Percentiles rank a stretch among this genome's conserved stretches.
These are phyloP conservation scores for Debaryomycetaceae sp. DNA, from an alignment of 1,139 yeast genomes.

Conservation along the genomic window DNA sequence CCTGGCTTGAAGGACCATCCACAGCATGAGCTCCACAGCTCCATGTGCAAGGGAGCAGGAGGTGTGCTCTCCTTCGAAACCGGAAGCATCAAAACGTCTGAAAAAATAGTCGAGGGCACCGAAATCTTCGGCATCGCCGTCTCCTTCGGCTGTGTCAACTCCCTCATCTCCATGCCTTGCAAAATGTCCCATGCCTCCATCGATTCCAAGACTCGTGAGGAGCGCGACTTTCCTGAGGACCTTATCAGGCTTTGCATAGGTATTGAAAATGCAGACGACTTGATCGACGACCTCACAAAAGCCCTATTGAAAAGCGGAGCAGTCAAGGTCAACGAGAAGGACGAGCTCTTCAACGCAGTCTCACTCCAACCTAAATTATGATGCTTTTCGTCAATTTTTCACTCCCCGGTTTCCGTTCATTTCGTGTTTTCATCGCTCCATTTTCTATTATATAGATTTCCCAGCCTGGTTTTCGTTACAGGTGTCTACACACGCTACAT, in stretches of 20 bases:
- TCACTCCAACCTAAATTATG: constrained; percentile 39
- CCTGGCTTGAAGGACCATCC: constrained; percentile 85
- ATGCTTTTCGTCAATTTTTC: not conserved
- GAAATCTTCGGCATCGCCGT: constrained; percentile 86
- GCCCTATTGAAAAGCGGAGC: constrained; percentile 70
- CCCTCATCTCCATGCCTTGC: constrained; percentile 89
- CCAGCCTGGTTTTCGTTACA: not conserved
- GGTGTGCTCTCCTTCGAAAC: constrained; percentile 90
- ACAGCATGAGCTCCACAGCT: constrained; percentile 71
- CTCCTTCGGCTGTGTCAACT: constrained; percentile 91
- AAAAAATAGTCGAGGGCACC: constrained; percentile 70
- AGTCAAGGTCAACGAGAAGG: constrained; percentile 40
- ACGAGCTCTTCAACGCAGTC: constrained; percentile 44
- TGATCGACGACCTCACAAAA: constrained; percentile 68
- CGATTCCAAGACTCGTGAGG: constrained; percentile 80
- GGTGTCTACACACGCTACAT: not conserved
- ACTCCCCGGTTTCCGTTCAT: not conserved
- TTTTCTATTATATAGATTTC: not conserved
- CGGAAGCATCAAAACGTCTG: constrained; percentile 64
- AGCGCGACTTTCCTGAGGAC: constrained; percentile 89
- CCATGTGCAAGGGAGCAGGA: constrained; percentile 82
- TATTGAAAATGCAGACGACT: constrained; percentile 64
- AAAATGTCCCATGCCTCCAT: constrained; percentile 97
- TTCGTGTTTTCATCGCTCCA: not conserved
- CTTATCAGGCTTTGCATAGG: constrained; percentile 86